Conservation (phyloP, 2,329 filamentous ascomycete species). For the Cordyceps farinosa region DNA sequence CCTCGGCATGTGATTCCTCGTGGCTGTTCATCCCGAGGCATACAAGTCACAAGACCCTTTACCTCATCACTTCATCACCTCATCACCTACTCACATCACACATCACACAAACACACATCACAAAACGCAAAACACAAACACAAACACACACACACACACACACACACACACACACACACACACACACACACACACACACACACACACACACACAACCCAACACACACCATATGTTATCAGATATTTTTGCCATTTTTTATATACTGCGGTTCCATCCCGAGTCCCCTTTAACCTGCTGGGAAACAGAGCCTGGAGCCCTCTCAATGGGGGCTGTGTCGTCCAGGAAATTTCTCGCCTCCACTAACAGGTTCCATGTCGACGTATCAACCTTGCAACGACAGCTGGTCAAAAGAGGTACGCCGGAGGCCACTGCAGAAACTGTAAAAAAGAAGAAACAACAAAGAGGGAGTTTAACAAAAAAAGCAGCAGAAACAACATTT, state of each 20-base stretch:
- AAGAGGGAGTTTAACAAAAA: slow-evolving; percentile 20
- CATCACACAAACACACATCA: not conserved
- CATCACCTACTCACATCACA: too few relatives aligned
- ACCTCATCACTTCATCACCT: too few relatives aligned
- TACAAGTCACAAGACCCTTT: not conserved
- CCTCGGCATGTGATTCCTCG: not conserved
- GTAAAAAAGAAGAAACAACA: slow-evolving; percentile 19
- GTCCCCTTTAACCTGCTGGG: slow-evolving; percentile 17
- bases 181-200: not conserved
- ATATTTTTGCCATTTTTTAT: slow-evolving; percentile 21
- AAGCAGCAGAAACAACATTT: slow-evolving; percentile 28
- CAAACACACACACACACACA: not conserved
- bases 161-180: not conserved
- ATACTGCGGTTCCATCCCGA: slow-evolving; percentile 19
- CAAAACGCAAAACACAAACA: not conserved
- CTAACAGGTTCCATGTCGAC: slow-evolving; percentile 22
- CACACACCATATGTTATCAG: slow-evolving; percentile 3
- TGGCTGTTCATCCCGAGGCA: not conserved
- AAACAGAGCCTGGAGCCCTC: slow-evolving; percentile 12
- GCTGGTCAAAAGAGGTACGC: slow-evolving; percentile 16
- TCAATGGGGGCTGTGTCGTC: slow-evolving; percentile 9
- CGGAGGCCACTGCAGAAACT: slow-evolving; percentile 20
- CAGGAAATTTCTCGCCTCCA: slow-evolving; percentile 9
- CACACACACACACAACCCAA: not conserved
- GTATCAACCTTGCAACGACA: not conserved